Evolutionary conservation across 371 early-diverging fungal species (phyloP).

Genomic region (Mucor plumbeus): DNA sequence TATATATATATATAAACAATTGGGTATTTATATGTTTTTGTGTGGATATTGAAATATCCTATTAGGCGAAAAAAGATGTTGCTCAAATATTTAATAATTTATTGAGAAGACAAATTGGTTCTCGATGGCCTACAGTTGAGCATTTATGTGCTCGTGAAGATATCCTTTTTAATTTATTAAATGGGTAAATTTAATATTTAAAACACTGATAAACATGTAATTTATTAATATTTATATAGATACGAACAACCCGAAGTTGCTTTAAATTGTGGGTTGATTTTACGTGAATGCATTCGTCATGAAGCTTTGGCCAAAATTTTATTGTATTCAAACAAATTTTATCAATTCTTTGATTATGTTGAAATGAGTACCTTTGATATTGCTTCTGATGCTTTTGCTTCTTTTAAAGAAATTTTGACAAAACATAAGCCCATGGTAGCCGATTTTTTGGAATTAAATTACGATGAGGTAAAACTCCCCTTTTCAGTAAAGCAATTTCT

Average conservation of each 20-base stretch:
- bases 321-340: slow-evolving; percentile 84
- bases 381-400: slow-evolving; percentile 97
- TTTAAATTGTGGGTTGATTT: slow-evolving; percentile 95
- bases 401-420: slow-evolving; percentile 96
- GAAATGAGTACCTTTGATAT: slow-evolving; percentile 97
- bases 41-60: not conserved
- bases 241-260: slow-evolving; percentile 96
- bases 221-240: slow-evolving; percentile 37
- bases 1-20: too few relatives aligned
- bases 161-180: slow-evolving; percentile 79
- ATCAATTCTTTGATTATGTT: slow-evolving; percentile 93
- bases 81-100: slow-evolving; percentile 96
- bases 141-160: slow-evolving; percentile 85
- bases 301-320: slow-evolving; percentile 88
- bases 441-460: slow-evolving; percentile 86
- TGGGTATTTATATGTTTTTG: too few relatives aligned
- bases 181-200: slow-evolving; percentile 65
- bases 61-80: slow-evolving; percentile 94
- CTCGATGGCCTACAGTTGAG: slow-evolving; percentile 95
- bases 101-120: slow-evolving; percentile 92
- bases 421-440: slow-evolving; percentile 92
- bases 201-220: not conserved
- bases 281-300: slow-evolving; percentile 95
- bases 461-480: slow-evolving; percentile 72
- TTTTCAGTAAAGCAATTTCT: not conserved